Evolutionary conservation across 805 yeast genomes (phyloP), one percentile per base, ranked within the genome.

Genomic region (Maudiozyma saulgeensis): DNA sequence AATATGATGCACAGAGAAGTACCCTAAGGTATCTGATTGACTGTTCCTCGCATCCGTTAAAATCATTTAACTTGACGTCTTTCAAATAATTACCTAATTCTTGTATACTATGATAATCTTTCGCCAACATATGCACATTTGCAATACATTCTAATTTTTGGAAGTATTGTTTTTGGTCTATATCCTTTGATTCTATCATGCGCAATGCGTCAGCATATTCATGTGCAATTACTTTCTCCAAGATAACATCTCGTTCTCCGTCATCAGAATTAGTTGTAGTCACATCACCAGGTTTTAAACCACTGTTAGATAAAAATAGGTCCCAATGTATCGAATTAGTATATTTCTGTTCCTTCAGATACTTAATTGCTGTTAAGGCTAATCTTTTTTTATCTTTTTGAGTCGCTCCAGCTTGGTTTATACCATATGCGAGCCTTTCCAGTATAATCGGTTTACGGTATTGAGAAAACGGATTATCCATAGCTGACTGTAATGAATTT

Each of bases 11-110:
- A 25, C 59, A 52, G 3, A 57, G 41, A 16, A 61, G 34, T 3
- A 57, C 43, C 23, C 50, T 52, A 13, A 51, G 47, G 28, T 55
- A 50, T 41, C 54, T 46, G 26, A 49, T 47, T 2, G 62, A 52
- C 4, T 49, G 41, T 9, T 41, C 13, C 45, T 59, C 64, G 7
- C 35, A 49, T 12, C 43, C 41, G 16, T 18, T 23, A 11, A 51
- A 32, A 1, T 43, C 45, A 15, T 32, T 25, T 18, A 7, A 28
- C 23, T 50, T 41, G 9, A 32, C 46, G 7, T 45, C 49, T 3
- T 44, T 47, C 3, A 61, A 12, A 34, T 60, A 51, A 35, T 58
- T 52, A n/a, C 59, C 60, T 4, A 64, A 37, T 42, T 61, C 65
- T 32, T 59, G 61, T 12, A 62, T 25, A 18, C 51, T 53, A 19